phyloP scores from a whole-genome alignment of 129 eudicot species.

The Apium graveolens region DNA sequence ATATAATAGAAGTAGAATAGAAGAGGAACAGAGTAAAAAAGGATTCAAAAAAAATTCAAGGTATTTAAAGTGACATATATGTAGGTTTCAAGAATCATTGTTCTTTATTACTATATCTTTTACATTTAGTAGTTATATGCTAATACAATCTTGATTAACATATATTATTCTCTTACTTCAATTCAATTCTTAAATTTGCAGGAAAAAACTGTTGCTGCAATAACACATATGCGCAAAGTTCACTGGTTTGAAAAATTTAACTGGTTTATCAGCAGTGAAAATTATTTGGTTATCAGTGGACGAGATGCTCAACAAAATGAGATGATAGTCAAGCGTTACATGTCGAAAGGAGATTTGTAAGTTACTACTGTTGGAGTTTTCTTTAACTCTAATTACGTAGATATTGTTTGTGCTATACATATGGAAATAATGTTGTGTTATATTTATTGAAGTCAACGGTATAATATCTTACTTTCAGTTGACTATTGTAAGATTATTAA shows the following conservation, averaged over 20 bases:
- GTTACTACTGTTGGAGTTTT: conserved; percentile 22
- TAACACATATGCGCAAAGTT: conserved; percentile 94
- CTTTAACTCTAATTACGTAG: not conserved
- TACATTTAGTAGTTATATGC: not conserved
- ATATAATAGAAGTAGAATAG: not conserved
- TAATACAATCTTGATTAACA: not conserved
- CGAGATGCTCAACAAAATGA: conserved; percentile 99
- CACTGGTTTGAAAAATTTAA: conserved; percentile 99
- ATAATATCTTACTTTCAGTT: not conserved
- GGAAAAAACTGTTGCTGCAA: conserved; percentile 90
- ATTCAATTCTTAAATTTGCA: conserved; percentile 18
- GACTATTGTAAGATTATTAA: not conserved
- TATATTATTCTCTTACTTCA: not conserved
- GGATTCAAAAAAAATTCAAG: not conserved
- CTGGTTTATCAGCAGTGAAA: conserved; percentile 98
- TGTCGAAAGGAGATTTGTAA: conserved; percentile 97
- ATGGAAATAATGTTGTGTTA: not conserved
- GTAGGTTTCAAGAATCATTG: not conserved
- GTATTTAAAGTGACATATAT: not conserved
- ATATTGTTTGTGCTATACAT: not conserved
- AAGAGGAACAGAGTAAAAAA: not conserved
- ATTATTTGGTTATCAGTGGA: conserved; percentile 89
- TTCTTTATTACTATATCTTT: not conserved
- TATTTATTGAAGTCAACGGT: not conserved
- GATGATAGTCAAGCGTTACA: conserved; percentile 97